These are phyloP conservation scores for Colletotrichum tropicale DNA, from an alignment of 2,329 filamentous ascomycete species.

Conservation along the genomic window DNA sequence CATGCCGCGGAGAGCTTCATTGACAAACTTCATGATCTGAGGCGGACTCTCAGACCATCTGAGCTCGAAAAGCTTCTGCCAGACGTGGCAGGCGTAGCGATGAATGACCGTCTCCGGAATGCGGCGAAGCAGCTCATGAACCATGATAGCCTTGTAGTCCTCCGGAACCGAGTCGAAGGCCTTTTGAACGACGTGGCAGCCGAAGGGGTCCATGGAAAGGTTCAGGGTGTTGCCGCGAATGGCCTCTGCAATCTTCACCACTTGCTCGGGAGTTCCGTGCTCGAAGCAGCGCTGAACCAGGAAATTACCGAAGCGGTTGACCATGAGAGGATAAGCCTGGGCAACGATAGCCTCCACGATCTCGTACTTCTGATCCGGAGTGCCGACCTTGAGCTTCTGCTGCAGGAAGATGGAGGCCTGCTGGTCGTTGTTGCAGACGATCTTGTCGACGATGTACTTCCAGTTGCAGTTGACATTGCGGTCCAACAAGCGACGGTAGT, in stretches of 20 bases:
- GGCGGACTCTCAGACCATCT: conserved; percentile 94
- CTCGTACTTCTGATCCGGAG: conserved; percentile 92
- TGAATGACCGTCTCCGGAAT: conserved; percentile 99
- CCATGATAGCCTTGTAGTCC: conserved; percentile 98
- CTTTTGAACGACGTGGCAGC: conserved; percentile 98
- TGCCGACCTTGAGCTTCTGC: conserved; percentile 97
- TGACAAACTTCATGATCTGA: conserved; percentile 98
- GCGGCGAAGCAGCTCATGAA: conserved; percentile 92
- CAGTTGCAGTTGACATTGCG: conserved; percentile 97
- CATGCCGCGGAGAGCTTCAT: conserved; percentile 92
- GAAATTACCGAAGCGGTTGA: conserved; percentile 99
- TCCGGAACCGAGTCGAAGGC: conserved; percentile 98
- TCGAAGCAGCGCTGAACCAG: conserved; percentile 98
- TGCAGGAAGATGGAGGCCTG: conserved; percentile 98
- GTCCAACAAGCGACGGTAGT: conserved; percentile 93
- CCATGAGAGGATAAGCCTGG: conserved; percentile 94
- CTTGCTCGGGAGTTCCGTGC: conserved; percentile 92
- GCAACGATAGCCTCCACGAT: conserved; percentile 96
- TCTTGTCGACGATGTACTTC: conserved; percentile 99
- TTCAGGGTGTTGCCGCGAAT: conserved; percentile 94
- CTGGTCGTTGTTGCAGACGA: conserved; percentile 98
- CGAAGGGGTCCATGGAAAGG: conserved; percentile 98
- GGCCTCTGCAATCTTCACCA: conserved; percentile 91
- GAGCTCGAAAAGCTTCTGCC: conserved; percentile 99
- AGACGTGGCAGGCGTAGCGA: conserved; percentile 97